phyloP scores from a whole-genome alignment of 345 rosid species.

The Salix exigua region DNA sequence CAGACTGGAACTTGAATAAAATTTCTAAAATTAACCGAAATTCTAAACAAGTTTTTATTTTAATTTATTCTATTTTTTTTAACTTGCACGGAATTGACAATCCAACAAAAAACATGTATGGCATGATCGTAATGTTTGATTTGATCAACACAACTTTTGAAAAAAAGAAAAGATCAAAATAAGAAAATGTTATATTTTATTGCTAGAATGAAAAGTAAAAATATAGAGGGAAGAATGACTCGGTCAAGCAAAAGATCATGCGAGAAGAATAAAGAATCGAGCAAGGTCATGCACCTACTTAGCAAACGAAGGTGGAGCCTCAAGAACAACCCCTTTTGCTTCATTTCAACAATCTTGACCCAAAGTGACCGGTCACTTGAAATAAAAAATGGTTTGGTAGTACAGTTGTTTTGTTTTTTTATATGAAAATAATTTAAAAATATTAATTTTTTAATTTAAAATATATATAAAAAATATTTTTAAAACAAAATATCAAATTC shows the following conservation, averaged over 20 bases:
- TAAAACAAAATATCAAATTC: no score
- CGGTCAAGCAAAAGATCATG: background rate
- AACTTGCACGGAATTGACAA: no score
- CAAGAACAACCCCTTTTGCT: background rate
- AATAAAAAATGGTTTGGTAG: no score
- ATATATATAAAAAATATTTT: no score
- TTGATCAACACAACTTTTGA: background rate
- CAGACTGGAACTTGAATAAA: no score
- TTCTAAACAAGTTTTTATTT: no score
- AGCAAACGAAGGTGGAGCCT: background rate
- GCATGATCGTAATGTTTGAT: background rate
- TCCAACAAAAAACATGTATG: background rate
- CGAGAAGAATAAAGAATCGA: background rate
- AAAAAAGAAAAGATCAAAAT: background rate
- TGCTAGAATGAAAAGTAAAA: background rate
- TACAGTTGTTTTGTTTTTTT: no score
- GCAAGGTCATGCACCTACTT: no score
- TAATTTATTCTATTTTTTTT: no score
- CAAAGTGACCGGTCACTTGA: background rate
- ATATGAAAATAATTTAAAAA: no score
- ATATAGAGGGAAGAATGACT: background rate
- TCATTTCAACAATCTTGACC: background rate
- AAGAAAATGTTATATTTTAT: background rate
- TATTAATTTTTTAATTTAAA: no score
- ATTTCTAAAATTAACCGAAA: no score